These are phyloP conservation scores for Centrapalus pauciflorus DNA, from an alignment of 129 eudicot species.

Conservation along the genomic window DNA sequence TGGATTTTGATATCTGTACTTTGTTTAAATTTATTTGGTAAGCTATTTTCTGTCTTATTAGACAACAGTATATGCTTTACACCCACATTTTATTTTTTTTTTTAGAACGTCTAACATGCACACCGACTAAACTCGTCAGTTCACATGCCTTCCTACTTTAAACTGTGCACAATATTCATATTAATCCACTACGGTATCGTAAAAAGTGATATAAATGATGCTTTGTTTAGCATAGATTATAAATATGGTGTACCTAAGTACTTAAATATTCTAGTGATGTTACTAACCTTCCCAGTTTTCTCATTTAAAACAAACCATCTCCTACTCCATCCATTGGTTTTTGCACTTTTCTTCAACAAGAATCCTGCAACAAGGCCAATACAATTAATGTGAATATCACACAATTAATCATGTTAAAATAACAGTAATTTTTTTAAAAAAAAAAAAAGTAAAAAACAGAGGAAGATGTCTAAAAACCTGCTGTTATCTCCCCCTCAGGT, in stretches of 20 bases:
- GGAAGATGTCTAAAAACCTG: constrained; percentile 38
- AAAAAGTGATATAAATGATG: background rate
- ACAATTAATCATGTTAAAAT: background rate
- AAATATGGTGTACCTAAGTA: background rate
- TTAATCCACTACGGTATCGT: too few relatives aligned
- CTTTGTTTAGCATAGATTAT: background rate
- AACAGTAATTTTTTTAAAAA: too few relatives aligned
- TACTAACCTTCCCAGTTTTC: constrained; percentile 94
- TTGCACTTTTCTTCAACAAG: constrained; percentile 77
- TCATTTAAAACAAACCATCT: constrained; percentile 96
- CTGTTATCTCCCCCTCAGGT: constrained; percentile 94
- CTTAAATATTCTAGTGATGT: background rate
- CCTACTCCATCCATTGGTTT: constrained; percentile 82
- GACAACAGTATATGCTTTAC: too few relatives aligned
- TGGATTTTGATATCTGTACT: too few relatives aligned
- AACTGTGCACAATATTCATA: too few relatives aligned
- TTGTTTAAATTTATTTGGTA: too few relatives aligned
- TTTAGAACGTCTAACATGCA: too few relatives aligned
- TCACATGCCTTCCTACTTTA: too few relatives aligned
- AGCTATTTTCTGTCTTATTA: too few relatives aligned
- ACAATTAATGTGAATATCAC: constrained; percentile 1
- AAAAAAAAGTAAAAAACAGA: background rate
- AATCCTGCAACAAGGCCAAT: constrained; percentile 54
- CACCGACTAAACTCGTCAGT: too few relatives aligned
- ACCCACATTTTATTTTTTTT: too few relatives aligned